Evolutionary conservation across 768 basidiomycete species (phyloP).

Genomic region (Hydnomerulius pinastri): DNA sequence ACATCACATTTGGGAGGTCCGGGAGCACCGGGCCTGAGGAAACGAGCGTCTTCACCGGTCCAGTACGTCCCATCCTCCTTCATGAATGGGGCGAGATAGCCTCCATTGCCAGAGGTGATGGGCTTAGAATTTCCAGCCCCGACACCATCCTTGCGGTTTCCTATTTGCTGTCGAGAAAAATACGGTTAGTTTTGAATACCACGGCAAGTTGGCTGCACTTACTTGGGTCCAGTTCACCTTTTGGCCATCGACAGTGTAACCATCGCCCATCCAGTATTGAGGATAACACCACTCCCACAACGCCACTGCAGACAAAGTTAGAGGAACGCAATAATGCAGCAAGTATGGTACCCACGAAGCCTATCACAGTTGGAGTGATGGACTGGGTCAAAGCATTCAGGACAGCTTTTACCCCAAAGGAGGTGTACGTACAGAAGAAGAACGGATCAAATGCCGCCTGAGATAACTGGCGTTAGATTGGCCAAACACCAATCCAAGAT

Average conservation of each 20-base stretch:
- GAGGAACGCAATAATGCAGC: not conserved
- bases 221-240: constrained; percentile 26
- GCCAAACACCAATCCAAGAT: not conserved
- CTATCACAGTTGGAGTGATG: constrained; percentile 27
- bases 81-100: constrained; percentile 23
- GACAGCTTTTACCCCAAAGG: not conserved
- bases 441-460: constrained; percentile 28
- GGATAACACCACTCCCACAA: constrained; percentile 33
- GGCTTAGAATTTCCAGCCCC: constrained; percentile 23
- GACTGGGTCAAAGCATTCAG: constrained; percentile 14
- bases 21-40: constrained; percentile 13
- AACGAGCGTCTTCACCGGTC: constrained; percentile 26
- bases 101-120: constrained; percentile 16
- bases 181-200: not conserved
- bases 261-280: constrained; percentile 29
- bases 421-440: constrained; percentile 22
- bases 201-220: not conserved
- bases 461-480: not conserved
- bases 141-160: constrained; percentile 25
- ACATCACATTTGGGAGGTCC: constrained; percentile 24
- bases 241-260: constrained; percentile 15
- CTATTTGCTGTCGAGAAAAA: constrained; percentile 9
- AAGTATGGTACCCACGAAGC: constrained; percentile 13
- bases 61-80: constrained; percentile 25
- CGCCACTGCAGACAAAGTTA: constrained; percentile 20